These are phyloP conservation scores for Epichloe aotearoae DNA, from an alignment of 2,329 filamentous ascomycete genomes.

Conservation along the genomic window DNA sequence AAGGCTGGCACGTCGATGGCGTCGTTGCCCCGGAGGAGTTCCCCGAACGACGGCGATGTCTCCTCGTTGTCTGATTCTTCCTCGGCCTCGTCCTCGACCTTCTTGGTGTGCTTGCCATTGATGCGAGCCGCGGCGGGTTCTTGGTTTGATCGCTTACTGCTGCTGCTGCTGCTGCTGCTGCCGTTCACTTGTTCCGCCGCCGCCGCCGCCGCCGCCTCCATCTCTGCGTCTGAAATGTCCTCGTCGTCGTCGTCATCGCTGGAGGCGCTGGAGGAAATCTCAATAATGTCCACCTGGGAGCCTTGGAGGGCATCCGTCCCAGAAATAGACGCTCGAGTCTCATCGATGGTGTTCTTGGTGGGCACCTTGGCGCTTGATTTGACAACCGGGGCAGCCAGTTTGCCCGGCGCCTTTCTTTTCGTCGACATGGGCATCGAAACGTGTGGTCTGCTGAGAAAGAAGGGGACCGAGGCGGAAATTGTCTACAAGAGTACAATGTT, in stretches of 20 bases:
- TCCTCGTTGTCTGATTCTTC: slow-evolving; percentile 33
- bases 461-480: background rate
- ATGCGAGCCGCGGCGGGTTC: slow-evolving; percentile 5
- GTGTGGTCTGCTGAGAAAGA: background rate
- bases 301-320: slow-evolving; percentile 25
- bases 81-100: slow-evolving; percentile 16
- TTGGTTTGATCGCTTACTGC: slow-evolving; percentile 5
- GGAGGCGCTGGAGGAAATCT: slow-evolving; percentile 43
- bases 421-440: slow-evolving; percentile 35
- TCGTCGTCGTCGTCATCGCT: slow-evolving; percentile 40
- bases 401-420: slow-evolving; percentile 46
- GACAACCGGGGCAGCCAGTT: slow-evolving; percentile 42
- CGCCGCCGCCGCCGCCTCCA: slow-evolving; percentile 11
- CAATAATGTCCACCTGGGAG: slow-evolving; percentile 32
- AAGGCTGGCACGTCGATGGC: slow-evolving; percentile 63
- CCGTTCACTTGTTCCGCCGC: slow-evolving; percentile 9
- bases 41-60: slow-evolving; percentile 69
- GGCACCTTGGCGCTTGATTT: slow-evolving; percentile 39
- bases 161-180: slow-evolving; percentile 4
- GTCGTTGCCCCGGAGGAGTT: slow-evolving; percentile 62
- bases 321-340: slow-evolving; percentile 42
- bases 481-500: no score
- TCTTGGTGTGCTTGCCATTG: slow-evolving; percentile 14
- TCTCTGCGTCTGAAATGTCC: slow-evolving; percentile 19
- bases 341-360: slow-evolving; percentile 40